Evolutionary conservation across 352 stramenopile genomes (phyloP).

Genomic region (Phytophthora pinifolia): DNA sequence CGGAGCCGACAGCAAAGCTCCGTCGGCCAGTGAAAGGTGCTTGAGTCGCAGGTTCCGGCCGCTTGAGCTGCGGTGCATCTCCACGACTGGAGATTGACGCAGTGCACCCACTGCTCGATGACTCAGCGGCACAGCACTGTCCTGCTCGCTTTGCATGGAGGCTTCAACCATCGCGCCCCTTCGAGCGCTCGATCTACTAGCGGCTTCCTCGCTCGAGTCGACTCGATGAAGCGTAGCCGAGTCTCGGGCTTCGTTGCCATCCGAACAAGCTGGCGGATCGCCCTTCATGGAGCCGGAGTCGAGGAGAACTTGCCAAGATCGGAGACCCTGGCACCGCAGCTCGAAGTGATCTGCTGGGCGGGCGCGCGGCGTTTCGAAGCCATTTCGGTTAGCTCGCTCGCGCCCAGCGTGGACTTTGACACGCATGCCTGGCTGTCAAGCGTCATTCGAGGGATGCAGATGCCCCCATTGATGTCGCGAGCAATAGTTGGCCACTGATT

Average conservation of each 20-base stretch:
- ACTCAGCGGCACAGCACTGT: conserved; percentile 9
- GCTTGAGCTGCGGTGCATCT: conserved; percentile 54
- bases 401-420: background rate
- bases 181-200: conserved; percentile 5
- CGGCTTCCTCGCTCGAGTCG: conserved; percentile 14
- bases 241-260: conserved; percentile 3
- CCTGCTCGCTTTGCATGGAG: background rate
- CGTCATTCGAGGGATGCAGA: too few relatives aligned
- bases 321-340: background rate
- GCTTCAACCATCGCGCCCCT: conserved; percentile 19
- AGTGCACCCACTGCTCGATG: conserved; percentile 29
- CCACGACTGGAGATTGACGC: conserved; percentile 31
- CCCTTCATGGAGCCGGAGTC: conserved; percentile 5
- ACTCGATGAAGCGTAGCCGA: conserved; percentile 5
- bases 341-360: conserved; percentile 11
- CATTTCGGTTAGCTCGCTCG: conserved; percentile 17
- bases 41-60: conserved; percentile 53
- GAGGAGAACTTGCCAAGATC: background rate
- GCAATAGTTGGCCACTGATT: too few relatives aligned
- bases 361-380: conserved; percentile 18
- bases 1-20: conserved; percentile 34
- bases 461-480: background rate
- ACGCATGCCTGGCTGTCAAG: conserved; percentile 4
- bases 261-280: too few relatives aligned
- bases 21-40: conserved; percentile 33